Conservation (phyloP, 345 rosid species). For the Gynandropsis gynandra region DNA sequence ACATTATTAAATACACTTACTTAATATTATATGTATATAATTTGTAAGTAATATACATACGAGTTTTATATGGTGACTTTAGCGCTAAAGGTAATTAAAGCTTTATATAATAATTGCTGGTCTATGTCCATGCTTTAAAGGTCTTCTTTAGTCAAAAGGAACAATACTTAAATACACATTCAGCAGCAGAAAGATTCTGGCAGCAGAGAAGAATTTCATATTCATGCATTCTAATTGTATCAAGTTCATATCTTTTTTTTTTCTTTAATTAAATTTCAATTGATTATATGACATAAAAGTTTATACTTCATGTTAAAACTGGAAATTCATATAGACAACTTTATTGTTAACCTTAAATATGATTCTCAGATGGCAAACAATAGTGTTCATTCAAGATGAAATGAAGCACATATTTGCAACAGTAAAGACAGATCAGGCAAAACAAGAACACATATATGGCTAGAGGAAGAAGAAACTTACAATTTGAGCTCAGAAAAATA, state of each 20-base stretch:
- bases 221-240: not conserved
- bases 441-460: not conserved
- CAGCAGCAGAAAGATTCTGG: too few species aligned
- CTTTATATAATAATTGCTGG: slow-evolving; percentile 15
- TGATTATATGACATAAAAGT: too few species aligned
- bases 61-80: slow-evolving; percentile 11
- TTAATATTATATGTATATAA: too few species aligned
- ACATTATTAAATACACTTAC: too few species aligned
- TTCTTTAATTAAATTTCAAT: too few species aligned
- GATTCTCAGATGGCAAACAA: too few species aligned
- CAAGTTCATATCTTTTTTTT: not conserved
- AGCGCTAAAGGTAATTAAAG: slow-evolving; percentile 18
- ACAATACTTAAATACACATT: slow-evolving; percentile 1
- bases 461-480: slow-evolving; percentile 27
- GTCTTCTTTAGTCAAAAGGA: slow-evolving; percentile 28
- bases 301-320: too few species aligned
- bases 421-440: not conserved
- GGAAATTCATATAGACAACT: too few species aligned
- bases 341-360: too few species aligned
- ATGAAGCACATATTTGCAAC: not conserved
- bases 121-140: slow-evolving; percentile 22
- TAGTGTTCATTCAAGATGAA: too few species aligned
- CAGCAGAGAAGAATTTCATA: not conserved
- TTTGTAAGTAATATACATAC: not conserved
- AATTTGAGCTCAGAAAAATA: slow-evolving; percentile 54